Conservation (phyloP, 2,329 filamentous ascomycete species). For the Penicillium sp. region DNA sequence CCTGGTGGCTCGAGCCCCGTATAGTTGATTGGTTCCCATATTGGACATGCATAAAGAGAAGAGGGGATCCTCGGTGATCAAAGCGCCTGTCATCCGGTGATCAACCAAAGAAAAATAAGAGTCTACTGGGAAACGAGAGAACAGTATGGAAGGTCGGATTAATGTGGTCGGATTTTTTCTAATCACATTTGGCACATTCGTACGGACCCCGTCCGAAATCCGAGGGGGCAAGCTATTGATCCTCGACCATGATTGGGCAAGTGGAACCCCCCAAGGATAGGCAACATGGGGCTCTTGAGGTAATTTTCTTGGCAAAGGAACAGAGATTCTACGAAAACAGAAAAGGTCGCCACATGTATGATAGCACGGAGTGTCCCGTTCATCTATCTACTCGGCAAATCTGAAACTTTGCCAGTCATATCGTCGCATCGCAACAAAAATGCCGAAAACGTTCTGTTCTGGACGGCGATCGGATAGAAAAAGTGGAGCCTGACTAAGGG, state of each 20-base stretch:
- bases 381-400: conserved; percentile 19
- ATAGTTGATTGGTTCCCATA: too few species aligned
- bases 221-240: neutral
- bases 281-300: conserved; percentile 4
- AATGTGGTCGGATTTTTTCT: neutral
- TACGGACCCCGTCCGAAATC: neutral
- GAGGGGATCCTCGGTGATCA: conserved; percentile 11
- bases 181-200: neutral
- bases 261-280: neutral
- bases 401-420: conserved; percentile 22
- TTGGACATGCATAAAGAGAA: neutral
- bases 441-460: conserved; percentile 22
- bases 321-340: neutral
- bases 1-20: neutral
- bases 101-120: neutral
- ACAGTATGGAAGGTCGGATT: neutral
- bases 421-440: conserved; percentile 16
- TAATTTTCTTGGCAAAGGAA: neutral
- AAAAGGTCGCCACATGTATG: too few species aligned
- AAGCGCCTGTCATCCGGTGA: conserved; percentile 10
- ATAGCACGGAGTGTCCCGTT: too few species aligned
- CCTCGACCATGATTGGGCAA: neutral
- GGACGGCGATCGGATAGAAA: conserved; percentile 15
- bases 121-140: neutral
- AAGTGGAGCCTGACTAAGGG: conserved; percentile 18